Evolutionary conservation across 2,329 filamentous ascomycete species (phyloP).

Genomic region (Aspergillus luchuensis): DNA sequence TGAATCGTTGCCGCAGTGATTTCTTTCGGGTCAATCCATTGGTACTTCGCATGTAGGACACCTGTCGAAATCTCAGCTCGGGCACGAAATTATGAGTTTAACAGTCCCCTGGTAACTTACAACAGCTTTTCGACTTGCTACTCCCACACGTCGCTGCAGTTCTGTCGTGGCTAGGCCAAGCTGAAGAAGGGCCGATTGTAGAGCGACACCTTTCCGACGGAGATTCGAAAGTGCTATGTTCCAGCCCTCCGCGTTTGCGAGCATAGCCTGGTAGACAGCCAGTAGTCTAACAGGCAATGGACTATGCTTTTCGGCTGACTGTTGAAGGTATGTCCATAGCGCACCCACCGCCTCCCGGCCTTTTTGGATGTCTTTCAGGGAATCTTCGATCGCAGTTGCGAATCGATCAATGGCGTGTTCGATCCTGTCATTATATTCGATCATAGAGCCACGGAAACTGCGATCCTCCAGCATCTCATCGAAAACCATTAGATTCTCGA

Average conservation of each 20-base stretch:
- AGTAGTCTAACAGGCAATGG: constrained; percentile 61
- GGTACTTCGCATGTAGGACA: constrained; percentile 22
- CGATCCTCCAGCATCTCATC: constrained; percentile 85
- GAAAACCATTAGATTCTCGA: constrained; percentile 80
- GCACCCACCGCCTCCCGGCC: constrained; percentile 75
- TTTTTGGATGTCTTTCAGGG: constrained; percentile 75
- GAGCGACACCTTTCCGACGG: constrained; percentile 68
- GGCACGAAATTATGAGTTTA: neutral
- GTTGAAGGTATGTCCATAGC: constrained; percentile 72
- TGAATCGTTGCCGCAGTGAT: constrained; percentile 30
- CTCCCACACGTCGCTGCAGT: constrained; percentile 81
- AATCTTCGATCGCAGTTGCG: constrained; percentile 71
- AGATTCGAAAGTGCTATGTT: constrained; percentile 75
- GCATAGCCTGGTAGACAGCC: constrained; percentile 85
- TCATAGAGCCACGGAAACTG: constrained; percentile 76
- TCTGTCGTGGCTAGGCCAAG: constrained; percentile 77
- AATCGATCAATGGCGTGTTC: constrained; percentile 86
- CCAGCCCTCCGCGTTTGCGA: constrained; percentile 90
- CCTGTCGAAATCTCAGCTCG: constrained; percentile 20
- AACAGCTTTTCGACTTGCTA: constrained; percentile 72
- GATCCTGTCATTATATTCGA: constrained; percentile 86
- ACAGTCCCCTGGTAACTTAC: constrained; percentile 53
- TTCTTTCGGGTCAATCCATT: constrained; percentile 18
- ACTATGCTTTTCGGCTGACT: constrained; percentile 64
- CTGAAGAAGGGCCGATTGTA: constrained; percentile 70